phyloP scores from a whole-genome alignment of 106 monocot genomes.

The Allium sativum region DNA sequence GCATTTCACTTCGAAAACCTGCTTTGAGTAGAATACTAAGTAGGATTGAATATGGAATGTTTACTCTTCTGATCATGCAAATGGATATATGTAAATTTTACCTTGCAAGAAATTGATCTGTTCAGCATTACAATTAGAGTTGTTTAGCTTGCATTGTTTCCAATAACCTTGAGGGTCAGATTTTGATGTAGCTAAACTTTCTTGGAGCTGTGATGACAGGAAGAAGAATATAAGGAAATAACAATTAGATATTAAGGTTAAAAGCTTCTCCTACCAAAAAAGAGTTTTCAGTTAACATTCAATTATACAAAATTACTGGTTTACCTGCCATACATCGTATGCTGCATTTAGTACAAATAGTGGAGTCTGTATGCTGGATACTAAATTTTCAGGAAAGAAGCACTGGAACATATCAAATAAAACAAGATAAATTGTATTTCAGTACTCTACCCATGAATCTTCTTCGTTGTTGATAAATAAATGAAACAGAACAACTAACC shows the following conservation, averaged over 20 bases:
- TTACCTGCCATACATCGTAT: conserved; percentile 67
- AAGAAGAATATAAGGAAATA: too few species aligned
- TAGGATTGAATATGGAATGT: too few species aligned
- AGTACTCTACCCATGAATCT: too few species aligned
- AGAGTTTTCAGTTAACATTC: too few species aligned
- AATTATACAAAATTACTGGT: too few species aligned
- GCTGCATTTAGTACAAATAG: conserved; percentile 57
- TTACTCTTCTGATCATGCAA: too few species aligned
- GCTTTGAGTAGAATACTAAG: background rate
- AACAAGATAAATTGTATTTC: background rate
- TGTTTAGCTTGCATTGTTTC: conserved; percentile 42
- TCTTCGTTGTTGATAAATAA: background rate
- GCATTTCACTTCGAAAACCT: conserved; percentile 72
- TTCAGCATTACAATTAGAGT: conserved; percentile 25
- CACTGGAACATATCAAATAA: conserved; percentile 30
- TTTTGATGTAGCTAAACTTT: conserved; percentile 32
- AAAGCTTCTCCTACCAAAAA: too few species aligned
- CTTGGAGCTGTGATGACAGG: conserved; percentile 27
- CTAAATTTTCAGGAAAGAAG: conserved; percentile 57
- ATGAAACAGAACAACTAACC: conserved; percentile 13
- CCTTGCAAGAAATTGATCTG: conserved; percentile 57
- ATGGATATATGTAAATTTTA: background rate
- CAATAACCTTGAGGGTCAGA: conserved; percentile 60
- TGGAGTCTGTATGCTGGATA: conserved; percentile 37
- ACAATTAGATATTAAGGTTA: too few species aligned